phyloP scores from a whole-genome alignment of 108 stramenopile species.

The Skeletonema costatum region DNA sequence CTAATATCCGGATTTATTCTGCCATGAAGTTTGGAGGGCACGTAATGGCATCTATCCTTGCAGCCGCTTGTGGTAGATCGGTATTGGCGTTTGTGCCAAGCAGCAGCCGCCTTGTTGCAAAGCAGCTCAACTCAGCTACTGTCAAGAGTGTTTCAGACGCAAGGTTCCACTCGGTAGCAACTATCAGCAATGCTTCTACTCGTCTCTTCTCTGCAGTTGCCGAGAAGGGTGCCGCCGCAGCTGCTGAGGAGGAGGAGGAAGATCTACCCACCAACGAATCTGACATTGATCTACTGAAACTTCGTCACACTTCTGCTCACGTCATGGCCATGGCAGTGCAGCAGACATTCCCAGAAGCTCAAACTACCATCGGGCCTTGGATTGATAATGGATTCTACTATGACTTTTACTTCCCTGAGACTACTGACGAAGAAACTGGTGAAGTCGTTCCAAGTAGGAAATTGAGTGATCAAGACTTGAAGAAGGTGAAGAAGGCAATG shows the following conservation, averaged over 20 bases:
- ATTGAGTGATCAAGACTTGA: conserved; percentile 86
- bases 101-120: neutral
- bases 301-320: conserved; percentile 96
- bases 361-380: conserved; percentile 98
- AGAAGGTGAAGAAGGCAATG: conserved; percentile 94
- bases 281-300: conserved; percentile 81
- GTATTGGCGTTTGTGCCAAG: conserved; percentile 14
- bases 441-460: conserved; percentile 66
- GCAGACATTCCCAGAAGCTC: conserved; percentile 87
- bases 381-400: conserved; percentile 98
- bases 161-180: neutral
- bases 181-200: neutral
- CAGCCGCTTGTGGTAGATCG: conserved; percentile 6
- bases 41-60: conserved; percentile 12
- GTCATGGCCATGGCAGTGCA: conserved; percentile 99
- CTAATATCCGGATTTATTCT: neutral
- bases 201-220: conserved; percentile 5
- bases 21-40: conserved; percentile 22
- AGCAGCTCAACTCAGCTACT: neutral
- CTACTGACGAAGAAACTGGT: conserved; percentile 70
- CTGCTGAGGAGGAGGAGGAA: conserved; percentile 26
- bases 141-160: neutral
- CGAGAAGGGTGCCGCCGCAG: neutral
- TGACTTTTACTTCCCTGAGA: conserved; percentile 92
- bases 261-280: conserved; percentile 96